A percentile compares a stretch with the other conserved stretches of the same genome.
These are phyloP conservation scores for Cutaneotrichosporon sp. DNA, from an alignment of 1,284 basidiomycete species.

Conservation along the genomic window DNA sequence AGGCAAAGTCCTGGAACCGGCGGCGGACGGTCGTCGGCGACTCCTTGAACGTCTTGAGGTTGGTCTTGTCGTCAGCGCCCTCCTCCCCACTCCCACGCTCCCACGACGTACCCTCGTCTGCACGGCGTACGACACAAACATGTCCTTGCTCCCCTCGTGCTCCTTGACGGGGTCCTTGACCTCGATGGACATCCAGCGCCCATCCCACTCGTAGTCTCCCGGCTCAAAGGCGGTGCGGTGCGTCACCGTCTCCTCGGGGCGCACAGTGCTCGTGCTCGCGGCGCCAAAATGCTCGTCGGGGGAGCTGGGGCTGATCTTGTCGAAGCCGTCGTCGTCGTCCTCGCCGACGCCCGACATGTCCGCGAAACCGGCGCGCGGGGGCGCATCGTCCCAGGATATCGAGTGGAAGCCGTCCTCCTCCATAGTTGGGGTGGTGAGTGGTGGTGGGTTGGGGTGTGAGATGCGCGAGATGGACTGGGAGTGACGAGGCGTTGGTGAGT, in stretches of 20 bases:
- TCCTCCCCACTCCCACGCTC: not conserved
- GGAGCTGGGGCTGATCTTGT: conserved; percentile 39
- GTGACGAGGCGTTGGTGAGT: not conserved
- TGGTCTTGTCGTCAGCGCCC: conserved; percentile 40
- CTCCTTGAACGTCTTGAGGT: conserved; percentile 40
- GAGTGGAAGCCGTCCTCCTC: conserved; percentile 52
- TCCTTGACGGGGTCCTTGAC: conserved; percentile 95
- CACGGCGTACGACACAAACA: conserved; percentile 93
- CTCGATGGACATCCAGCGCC: conserved; percentile 72
- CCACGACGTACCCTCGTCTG: conserved; percentile 65
- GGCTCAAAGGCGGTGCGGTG: conserved; percentile 9
- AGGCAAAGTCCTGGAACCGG: conserved; percentile 96
- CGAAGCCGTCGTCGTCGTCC: conserved; percentile 46
- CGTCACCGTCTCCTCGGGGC: not conserved
- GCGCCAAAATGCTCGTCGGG: conserved; percentile 12
- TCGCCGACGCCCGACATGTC: conserved; percentile 29
- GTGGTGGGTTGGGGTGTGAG: not conserved
- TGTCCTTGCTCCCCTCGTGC: conserved; percentile 92
- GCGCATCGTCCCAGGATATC: conserved; percentile 51
- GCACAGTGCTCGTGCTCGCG: conserved; percentile 15
- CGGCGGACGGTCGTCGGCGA: conserved; percentile 74
- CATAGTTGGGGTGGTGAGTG: conserved; percentile 8
- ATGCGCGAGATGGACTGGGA: not conserved
- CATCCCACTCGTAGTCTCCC: conserved; percentile 66
- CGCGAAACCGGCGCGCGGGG: conserved; percentile 27